Base-by-base conservation (phyloP, 2,329 filamentous ascomycete species). In the Lachnellula subtilissima region DNA sequence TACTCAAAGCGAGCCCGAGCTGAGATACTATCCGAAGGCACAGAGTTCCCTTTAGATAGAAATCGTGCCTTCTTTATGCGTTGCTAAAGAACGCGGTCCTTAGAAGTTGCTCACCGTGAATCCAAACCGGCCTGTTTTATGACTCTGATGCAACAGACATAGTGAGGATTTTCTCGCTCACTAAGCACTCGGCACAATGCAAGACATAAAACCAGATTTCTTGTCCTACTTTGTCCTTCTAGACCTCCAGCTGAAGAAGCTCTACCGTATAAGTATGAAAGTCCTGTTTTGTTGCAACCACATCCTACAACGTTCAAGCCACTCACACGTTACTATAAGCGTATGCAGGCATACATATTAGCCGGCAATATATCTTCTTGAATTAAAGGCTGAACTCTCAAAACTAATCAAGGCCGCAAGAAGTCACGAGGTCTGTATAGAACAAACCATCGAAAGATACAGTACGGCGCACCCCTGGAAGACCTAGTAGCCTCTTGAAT, bases 371-470 rank as follows among this genome's bases (percentile, higher is more conserved):
- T 15, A n/a, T 47, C 22, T 7, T 47, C n/a, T 25, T 19, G 17
- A 3, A 28, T 17, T 22, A 48, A 48, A 39, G 14, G 37, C 14
- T 39, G 14, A 17, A 39, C n/a, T 14, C 14, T 39, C 15, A 5
- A 5, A 39, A 39, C 14, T 17, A 39, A 39, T 15, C 14, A n/a
- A 39, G 14, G n/a, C 37, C 2, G 37, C 14, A 39, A 39, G n/a
- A 39, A 39, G 37, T 23, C 28, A 22, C 28, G 39, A 50, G 23
- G 23, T 50, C 22, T 39, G 48, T 46, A 48, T 28, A 40, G 42
- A 51, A 11, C 17, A 22, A 42, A 42, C 52, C 37, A 39, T 59
- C 54, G 48, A 53, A 56, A 45, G 48, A 32, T 40, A 48, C 23
- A 19, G 46, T 36, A 50, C 23, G 28, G 39, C 42, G 52, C 49